Conservation (phyloP, 495 filamentous ascomycete genomes). For the Ramalina intermedia region DNA sequence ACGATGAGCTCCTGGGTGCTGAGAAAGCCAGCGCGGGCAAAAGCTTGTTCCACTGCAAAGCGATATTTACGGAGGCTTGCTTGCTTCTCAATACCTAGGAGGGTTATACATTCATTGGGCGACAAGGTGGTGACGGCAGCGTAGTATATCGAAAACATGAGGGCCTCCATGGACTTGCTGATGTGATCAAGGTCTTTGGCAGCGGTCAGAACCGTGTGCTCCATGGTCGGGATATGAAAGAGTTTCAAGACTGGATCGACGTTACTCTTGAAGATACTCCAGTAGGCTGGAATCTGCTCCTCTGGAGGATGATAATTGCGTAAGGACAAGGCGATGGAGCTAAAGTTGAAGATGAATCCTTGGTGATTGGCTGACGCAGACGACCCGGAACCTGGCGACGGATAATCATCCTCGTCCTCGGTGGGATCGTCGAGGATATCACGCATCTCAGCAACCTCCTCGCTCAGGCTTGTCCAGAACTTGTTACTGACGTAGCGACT, state of each 20-base stretch:
- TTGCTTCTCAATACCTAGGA: conserved; percentile 16
- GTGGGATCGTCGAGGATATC: conserved; percentile 52
- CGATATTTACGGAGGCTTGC: conserved; percentile 20
- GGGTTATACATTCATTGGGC: conserved; percentile 15
- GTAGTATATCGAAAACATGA: conserved; percentile 34
- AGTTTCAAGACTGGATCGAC: conserved; percentile 31
- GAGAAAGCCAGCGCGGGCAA: conserved; percentile 17
- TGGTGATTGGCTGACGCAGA: conserved; percentile 42
- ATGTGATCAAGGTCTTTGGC: conserved; percentile 23
- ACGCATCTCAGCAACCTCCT: conserved; percentile 70
- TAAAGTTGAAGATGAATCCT: conserved; percentile 55
- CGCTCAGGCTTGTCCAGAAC: conserved; percentile 78
- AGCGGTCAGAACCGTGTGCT: conserved; percentile 23
- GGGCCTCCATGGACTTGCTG: conserved; percentile 21
- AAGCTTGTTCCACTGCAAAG: conserved; percentile 17
- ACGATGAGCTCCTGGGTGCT: conserved; percentile 17
- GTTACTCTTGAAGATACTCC: conserved; percentile 54
- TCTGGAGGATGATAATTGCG: conserved; percentile 38
- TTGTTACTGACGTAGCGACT: conserved; percentile 75
- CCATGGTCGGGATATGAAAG: conserved; percentile 28
- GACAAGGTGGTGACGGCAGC: conserved; percentile 23
- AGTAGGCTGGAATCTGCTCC: conserved; percentile 49
- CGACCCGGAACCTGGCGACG: conserved; percentile 38
- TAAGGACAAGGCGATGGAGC: conserved; percentile 37
- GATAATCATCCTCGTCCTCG: conserved; percentile 49